Evolutionary conservation across 2,329 filamentous ascomycete species (phyloP), one percentile per base, ranked within the genome.

Genomic region (Acarospora socialis): DNA sequence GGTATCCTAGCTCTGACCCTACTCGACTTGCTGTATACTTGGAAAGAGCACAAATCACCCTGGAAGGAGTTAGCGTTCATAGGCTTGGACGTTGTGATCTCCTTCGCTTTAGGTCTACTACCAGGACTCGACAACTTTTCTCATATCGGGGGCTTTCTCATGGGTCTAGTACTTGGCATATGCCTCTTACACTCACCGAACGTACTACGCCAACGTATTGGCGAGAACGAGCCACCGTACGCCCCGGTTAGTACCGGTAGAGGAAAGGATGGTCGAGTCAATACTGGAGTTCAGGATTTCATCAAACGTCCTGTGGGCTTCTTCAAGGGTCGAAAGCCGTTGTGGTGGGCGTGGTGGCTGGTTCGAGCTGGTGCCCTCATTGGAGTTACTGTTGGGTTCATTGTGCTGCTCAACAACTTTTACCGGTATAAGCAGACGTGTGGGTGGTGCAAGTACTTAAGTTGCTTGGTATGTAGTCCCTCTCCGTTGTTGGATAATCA

Each of bases 261-360:
- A 24, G 22, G 24, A 28, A 19, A 16, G 10, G 35, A 46, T 45
- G 21, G 46, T 37, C 37, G 50, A 42, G 60, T 64, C 26, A 63
- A 63, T 14, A 61, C 42, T 2, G 51, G 47, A 5, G 36, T 66
- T 2, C 47, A 49, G 8, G 53, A 47, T 10, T 68, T 70, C 41
- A 49, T 59, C 15, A 64, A 61, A 40, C 49, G 61, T 33, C 66
- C 67, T 0, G 42, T 70, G 0, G 75, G 73, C 4, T 94, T 94
- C 57, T 95, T 95, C 61, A 87, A 86, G 53, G 83, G 82, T 13
- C 71, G 90, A 12, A 93, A 92, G 53, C 79, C 81, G 14, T 65
- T 93, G 5, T 98, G 90, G 90, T 98, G 90, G 90, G 79, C 63
- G 4, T 98, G 90, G 90, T 95, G 87, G 87, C 56, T 93, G 14